Evolutionary conservation across 2,329 filamentous ascomycete genomes (phyloP), one percentile per base, ranked within the genome.

Genomic region (Colletotrichum lupini): DNA sequence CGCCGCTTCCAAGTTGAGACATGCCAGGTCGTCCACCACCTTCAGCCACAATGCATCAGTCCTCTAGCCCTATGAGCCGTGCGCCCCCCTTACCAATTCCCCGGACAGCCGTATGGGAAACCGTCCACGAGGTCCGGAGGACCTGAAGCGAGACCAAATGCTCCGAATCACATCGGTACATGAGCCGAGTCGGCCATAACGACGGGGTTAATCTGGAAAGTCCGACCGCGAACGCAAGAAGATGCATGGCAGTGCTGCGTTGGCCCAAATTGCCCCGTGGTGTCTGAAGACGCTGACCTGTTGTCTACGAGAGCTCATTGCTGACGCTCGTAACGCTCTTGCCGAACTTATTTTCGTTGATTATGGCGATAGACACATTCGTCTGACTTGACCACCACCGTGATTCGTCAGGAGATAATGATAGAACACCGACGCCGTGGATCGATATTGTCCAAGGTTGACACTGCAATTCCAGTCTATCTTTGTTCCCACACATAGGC

Each of bases 1-100:
- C 56, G 67, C 61, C 61, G 46, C 56, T 66, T 60, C 56, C 49
- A 46, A 73, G 67, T 62, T 61, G 67, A 71, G 60, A 66, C 71
- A 73, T 73, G 67, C 67, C 71, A 71, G 42, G 67, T 61, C 35
- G 49, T 61, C 58, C 24, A 61, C 56, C 67, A 22, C 57, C 61
- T 32, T 66, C 56, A 65, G 67, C 71, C 60, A 66, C 60, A 46
- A 46, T 35, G 46, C 55, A 64, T 60, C 53, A 60, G 46, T 71
- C 60, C 19, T 61, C 35, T 66, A 57, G 60, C 37, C 56, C 60
- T 58, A 71, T 49, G 37, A 66, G 68, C 71, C 67, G 71, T 71
- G 71, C 71, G 46, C 37, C 46, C 49, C 49, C 62, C 62, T 59
- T 70, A 61, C 61, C 28, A 65, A 52, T 61, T 66, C 26, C 61